Conservation (phyloP, 2,329 filamentous ascomycete genomes). For the Arthrobotrys entomopaga region DNA sequence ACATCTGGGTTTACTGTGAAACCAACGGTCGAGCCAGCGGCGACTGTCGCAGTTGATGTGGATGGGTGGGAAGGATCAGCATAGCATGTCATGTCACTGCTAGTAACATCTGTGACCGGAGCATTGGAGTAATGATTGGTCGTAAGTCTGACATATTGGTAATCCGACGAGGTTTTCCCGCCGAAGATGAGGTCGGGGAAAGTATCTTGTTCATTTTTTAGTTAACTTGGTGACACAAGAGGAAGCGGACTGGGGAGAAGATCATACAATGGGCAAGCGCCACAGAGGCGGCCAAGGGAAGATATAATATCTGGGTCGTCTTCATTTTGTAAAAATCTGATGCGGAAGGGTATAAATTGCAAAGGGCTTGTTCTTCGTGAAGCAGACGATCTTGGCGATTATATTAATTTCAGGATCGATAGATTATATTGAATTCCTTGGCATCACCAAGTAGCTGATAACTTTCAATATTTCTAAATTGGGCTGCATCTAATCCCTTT, state of each 20-base stretch:
- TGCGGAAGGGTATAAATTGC: neutral
- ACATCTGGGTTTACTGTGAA: slow-evolving; percentile 50
- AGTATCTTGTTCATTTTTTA: slow-evolving; percentile 50
- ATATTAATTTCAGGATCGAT: slow-evolving; percentile 3
- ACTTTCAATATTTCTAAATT: slow-evolving; percentile 5
- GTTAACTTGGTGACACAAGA: slow-evolving; percentile 8
- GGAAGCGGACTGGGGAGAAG: neutral
- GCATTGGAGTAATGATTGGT: slow-evolving; percentile 61
- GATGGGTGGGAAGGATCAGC: slow-evolving; percentile 61
- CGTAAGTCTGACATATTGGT: slow-evolving; percentile 65
- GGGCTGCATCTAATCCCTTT: slow-evolving; percentile 6
- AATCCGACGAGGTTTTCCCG: slow-evolving; percentile 63
- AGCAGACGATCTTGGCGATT: slow-evolving; percentile 15
- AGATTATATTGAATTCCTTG: slow-evolving; percentile 23
- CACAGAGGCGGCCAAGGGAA: slow-evolving; percentile 13
- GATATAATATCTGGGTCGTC: slow-evolving; percentile 3
- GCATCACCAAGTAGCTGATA: slow-evolving; percentile 7
- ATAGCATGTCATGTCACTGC: slow-evolving; percentile 64
- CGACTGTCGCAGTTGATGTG: slow-evolving; percentile 61
- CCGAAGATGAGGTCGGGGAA: slow-evolving; percentile 64
- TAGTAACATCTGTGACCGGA: slow-evolving; percentile 62
- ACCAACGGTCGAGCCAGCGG: slow-evolving; percentile 60
- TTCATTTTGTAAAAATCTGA: slow-evolving; percentile 15
- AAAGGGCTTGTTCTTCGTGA: neutral
- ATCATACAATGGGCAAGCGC: slow-evolving; percentile 30